Base-by-base conservation (phyloP, 768 basidiomycete species). In the Lactifluus subvellereus region DNA sequence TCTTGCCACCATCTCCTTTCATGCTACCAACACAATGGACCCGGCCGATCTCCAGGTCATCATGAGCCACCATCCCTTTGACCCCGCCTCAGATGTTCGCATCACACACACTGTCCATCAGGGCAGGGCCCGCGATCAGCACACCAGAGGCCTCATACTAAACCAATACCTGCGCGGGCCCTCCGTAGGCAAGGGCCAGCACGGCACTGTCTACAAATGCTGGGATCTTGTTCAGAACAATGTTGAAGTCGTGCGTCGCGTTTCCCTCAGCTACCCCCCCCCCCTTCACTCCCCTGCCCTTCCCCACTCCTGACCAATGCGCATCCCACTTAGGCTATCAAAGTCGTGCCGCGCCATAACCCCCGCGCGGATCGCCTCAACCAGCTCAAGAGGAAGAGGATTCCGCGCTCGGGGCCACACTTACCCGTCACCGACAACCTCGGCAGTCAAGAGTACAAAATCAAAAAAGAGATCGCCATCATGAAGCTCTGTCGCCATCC, bases 401-500 rank as follows among this genome's bases (percentile, higher is more conserved):
- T 75, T 49, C 77, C 81, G 51, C 74, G 79, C 14, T 74, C 80
- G 20, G 72, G 78, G 4, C 71, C 75, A 16, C 82, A 84, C 63
- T 75, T 80, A 0, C 80, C 84, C 30, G 75, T 91, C n/a, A 81
- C 81, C 4, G 87, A 89, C 73, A 82, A 82, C 64, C 80, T 89
- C 47, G 80, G 82, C 61, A 87, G 84, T 27, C 84, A 85, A 35
- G 92, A 93, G 71, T 80, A 84, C 66, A 92, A 93, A 77, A 93
- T 97, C 65, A 81, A 85, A 68, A 88, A 87, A 74, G 96, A 98
- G 76, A 94, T 98, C 62, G 97, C 97, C 2, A 95, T 98, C 74
- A 97, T 99, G 92, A 98, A 98, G 79, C 95, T 97, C 72, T 88
- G 91, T 70, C 78, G 86, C 52, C 94, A 97, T 71, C 87, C 89